These are phyloP conservation scores for Ceratopteris richardii DNA, from an alignment of 75 land plant species.

Conservation along the genomic window DNA sequence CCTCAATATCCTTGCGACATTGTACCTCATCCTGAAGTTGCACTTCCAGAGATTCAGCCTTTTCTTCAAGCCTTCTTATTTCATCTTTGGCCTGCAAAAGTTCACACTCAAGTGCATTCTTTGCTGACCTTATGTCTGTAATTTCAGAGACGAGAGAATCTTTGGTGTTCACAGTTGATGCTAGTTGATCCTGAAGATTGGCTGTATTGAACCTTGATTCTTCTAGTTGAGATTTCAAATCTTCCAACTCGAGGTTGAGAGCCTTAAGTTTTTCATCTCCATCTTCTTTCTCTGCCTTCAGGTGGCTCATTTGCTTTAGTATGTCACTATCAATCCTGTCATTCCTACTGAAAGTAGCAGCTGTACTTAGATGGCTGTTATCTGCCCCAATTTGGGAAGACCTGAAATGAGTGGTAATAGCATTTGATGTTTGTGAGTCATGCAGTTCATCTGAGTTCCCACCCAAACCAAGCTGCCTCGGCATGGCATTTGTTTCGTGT, in stretches of 20 bases:
- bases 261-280: too few species aligned
- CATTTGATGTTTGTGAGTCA: conserved; percentile 3
- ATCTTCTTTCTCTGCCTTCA: conserved; percentile 19
- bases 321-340: conserved; percentile 11
- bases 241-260: conserved; percentile 1
- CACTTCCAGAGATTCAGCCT: conserved; percentile 47
- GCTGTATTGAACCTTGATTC: conserved; percentile 26
- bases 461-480: conserved; percentile 38
- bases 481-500: conserved; percentile 39
- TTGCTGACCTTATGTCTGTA: conserved; percentile 24
- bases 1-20: conserved; percentile 46
- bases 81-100: conserved; percentile 30
- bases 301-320: conserved; percentile 23
- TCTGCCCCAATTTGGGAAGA: neutral
- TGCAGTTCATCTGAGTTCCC: conserved; percentile 7
- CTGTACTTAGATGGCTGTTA: too few species aligned
- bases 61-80: conserved; percentile 37
- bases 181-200: conserved; percentile 22
- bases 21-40: conserved; percentile 50
- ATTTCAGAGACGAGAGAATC: conserved; percentile 25
- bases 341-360: neutral
- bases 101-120: conserved; percentile 37
- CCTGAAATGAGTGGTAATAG: conserved; percentile 3
- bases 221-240: conserved; percentile 26
- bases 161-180: conserved; percentile 25